Percentiles rank a stretch among this genome's conserved stretches.
These are phyloP conservation scores for Warburgia ugandensis DNA, from an alignment of 164 flowering plant genomes.

Conservation along the genomic window DNA sequence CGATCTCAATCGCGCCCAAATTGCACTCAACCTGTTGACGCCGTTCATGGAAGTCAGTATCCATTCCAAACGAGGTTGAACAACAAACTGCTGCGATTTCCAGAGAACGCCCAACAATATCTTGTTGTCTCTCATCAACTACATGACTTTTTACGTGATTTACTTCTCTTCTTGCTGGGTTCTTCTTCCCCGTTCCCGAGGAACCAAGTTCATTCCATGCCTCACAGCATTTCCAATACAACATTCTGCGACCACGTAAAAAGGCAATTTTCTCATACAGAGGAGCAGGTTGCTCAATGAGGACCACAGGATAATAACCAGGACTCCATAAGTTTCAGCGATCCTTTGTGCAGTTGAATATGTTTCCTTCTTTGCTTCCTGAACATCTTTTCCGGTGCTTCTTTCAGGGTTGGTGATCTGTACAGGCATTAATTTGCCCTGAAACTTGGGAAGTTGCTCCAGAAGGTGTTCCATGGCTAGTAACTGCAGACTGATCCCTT, in stretches of 20 bases:
- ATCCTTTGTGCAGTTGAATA: conserved; percentile 10
- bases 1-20: too few relatives aligned
- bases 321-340: conserved; percentile 11
- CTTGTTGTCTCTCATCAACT: too few relatives aligned
- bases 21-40: too few relatives aligned
- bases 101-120: too few relatives aligned
- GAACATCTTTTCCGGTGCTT: conserved; percentile 14
- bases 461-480: conserved; percentile 17
- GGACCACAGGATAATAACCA: conserved; percentile 12
- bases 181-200: too few relatives aligned
- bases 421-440: conserved; percentile 15
- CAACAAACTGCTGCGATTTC: too few relatives aligned
- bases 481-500: conserved; percentile 17
- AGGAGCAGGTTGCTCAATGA: conserved; percentile 10
- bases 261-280: conserved; percentile 15
- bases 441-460: conserved; percentile 10
- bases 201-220: conserved; percentile 21
- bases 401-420: conserved; percentile 19
- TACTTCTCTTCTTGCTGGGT: too few relatives aligned
- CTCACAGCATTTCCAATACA: conserved; percentile 21
- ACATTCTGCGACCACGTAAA: conserved; percentile 14
- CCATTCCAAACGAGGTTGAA: too few relatives aligned
- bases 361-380: conserved; percentile 14
- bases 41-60: too few relatives aligned
- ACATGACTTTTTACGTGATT: too few relatives aligned